Percentiles rank a stretch among this genome's conserved stretches.
phyloP scores from a whole-genome alignment of 73 alveolate genomes.

The Paramecium pentaurelia region DNA sequence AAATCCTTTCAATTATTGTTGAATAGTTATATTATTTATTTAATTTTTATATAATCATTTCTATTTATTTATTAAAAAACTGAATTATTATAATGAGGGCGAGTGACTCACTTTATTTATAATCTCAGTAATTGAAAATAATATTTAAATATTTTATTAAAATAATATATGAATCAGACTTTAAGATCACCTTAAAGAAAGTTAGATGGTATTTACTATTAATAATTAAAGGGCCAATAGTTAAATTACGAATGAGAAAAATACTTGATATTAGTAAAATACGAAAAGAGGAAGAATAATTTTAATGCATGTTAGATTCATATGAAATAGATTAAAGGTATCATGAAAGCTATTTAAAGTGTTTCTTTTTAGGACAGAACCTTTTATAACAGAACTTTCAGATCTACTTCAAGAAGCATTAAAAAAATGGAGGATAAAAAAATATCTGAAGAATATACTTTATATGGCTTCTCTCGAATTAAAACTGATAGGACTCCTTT shows the following conservation, averaged over 20 bases:
- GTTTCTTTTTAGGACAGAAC: not conserved
- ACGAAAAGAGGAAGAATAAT: conserved; percentile 23
- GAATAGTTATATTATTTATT: not conserved
- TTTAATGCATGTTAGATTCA: not conserved
- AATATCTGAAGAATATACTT: not conserved
- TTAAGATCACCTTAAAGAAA: not conserved
- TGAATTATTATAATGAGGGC: not conserved
- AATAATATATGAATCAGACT: not conserved
- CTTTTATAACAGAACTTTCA: not conserved
- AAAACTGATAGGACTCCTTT: not conserved
- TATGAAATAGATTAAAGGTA: conserved; percentile 30
- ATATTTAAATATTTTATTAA: not conserved
- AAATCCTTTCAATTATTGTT: not conserved
- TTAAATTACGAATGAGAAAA: not conserved
- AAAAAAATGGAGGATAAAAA: not conserved
- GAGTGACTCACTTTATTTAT: not conserved
- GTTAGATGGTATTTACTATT: not conserved
- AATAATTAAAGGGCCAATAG: conserved; percentile 1
- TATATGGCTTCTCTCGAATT: conserved; percentile 18
- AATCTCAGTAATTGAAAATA: not conserved
- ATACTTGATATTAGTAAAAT: not conserved
- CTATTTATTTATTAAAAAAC: not conserved
- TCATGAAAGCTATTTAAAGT: not conserved
- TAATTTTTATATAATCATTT: not conserved
- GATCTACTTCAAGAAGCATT: not conserved